Percentiles rank a stretch among this genome's conserved stretches.
Conservation (phyloP, 2,329 filamentous ascomycete genomes). For the Claviceps fusiformis region DNA sequence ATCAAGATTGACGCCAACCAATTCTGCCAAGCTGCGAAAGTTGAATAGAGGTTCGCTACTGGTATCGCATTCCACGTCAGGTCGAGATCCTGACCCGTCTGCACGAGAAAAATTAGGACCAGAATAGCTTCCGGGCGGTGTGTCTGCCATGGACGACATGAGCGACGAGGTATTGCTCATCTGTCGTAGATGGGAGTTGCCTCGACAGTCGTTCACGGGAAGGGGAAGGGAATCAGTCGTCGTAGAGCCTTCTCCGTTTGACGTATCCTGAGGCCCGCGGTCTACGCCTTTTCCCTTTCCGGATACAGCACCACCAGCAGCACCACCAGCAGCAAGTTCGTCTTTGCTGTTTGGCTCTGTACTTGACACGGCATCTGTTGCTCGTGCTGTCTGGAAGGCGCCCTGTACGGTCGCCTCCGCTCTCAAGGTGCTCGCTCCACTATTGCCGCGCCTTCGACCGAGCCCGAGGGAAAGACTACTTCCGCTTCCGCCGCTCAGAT, state of each 20-base stretch:
- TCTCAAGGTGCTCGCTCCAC: slow-evolving; percentile 43
- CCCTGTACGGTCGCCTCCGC: slow-evolving; percentile 39
- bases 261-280: slow-evolving; percentile 23
- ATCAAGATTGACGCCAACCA: slow-evolving; percentile 56
- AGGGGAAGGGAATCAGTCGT: slow-evolving; percentile 28
- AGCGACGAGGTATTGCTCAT: slow-evolving; percentile 80
- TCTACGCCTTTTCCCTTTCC: slow-evolving; percentile 62
- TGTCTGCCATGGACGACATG: slow-evolving; percentile 63
- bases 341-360: slow-evolving; percentile 18
- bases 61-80: slow-evolving; percentile 37
- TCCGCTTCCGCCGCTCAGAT: slow-evolving; percentile 34
- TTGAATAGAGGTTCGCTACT: slow-evolving; percentile 74
- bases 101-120: slow-evolving; percentile 19
- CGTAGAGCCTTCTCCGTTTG: slow-evolving; percentile 18
- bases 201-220: slow-evolving; percentile 35
- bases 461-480: slow-evolving; percentile 52
- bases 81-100: slow-evolving; percentile 29
- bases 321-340: slow-evolving; percentile 8
- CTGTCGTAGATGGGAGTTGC: slow-evolving; percentile 61
- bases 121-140: slow-evolving; percentile 39
- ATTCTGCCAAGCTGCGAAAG: slow-evolving; percentile 73
- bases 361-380: slow-evolving; percentile 10
- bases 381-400: slow-evolving; percentile 20
- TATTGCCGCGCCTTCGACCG: slow-evolving; percentile 46
- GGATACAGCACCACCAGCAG: slow-evolving; percentile 6